Conservation (phyloP, 805 yeast genomes). For the Hanseniaspora taiwanica region DNA sequence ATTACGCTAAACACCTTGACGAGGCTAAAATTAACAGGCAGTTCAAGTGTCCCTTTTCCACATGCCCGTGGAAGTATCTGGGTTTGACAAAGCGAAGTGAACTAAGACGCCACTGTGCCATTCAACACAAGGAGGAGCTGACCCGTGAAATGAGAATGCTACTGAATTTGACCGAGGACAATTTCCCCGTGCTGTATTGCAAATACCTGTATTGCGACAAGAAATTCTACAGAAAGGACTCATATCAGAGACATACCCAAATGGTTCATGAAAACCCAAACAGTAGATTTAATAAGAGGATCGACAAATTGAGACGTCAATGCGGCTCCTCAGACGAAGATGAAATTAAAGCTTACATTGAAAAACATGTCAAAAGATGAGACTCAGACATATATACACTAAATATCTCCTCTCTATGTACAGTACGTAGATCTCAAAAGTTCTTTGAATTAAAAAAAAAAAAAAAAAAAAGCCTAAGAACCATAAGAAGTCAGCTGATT, state of each 20-base stretch:
- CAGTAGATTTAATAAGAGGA: slow-evolving; percentile 29
- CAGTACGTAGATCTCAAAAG: too few species aligned
- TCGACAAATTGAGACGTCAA: slow-evolving; percentile 13
- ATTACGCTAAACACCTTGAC: slow-evolving; percentile 33
- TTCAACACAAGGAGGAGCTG: slow-evolving; percentile 29
- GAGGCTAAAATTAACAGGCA: slow-evolving; percentile 25
- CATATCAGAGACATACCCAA: slow-evolving; percentile 37
- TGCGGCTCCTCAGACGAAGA: slow-evolving; percentile 13
- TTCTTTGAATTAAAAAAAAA: too few species aligned
- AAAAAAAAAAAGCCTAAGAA: too few species aligned
- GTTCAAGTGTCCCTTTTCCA: slow-evolving; percentile 32
- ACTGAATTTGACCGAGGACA: slow-evolving; percentile 18
- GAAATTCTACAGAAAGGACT: slow-evolving; percentile 38
- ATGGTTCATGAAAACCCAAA: slow-evolving; percentile 33
- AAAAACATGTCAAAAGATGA: not conserved
- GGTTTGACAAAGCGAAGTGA: slow-evolving; percentile 38
- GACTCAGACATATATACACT: not conserved
- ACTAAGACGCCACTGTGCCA: slow-evolving; percentile 35
- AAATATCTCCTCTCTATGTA: too few species aligned
- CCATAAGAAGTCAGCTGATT: too few species aligned
- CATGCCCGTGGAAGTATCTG: slow-evolving; percentile 36
- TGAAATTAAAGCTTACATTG: slow-evolving; percentile 8
- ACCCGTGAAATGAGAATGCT: slow-evolving; percentile 15
- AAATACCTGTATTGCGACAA: slow-evolving; percentile 30
- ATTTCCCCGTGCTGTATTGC: slow-evolving; percentile 22